A percentile compares a stretch with the other conserved stretches of the same genome.
Evolutionary conservation across 805 yeast genomes (phyloP).

Genomic region (Spathaspora gorwiae): DNA sequence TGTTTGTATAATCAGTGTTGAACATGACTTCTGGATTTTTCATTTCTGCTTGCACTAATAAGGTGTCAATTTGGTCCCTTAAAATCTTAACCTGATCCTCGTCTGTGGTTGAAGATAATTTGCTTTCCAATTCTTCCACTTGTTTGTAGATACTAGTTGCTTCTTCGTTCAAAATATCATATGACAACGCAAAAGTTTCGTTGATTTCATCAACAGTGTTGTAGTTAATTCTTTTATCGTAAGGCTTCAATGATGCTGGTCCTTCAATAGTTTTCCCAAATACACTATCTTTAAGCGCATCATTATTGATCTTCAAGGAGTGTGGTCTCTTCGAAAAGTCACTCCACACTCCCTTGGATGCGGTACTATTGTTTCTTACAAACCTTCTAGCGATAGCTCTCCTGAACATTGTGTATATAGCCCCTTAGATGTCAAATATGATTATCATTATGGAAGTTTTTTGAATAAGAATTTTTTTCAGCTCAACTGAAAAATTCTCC

Average conservation of each 20-base stretch:
- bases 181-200: slow-evolving; percentile 68
- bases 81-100: slow-evolving; percentile 7
- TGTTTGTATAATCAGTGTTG: slow-evolving; percentile 47
- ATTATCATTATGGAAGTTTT: too few species aligned
- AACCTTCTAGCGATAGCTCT: neutral
- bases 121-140: slow-evolving; percentile 30
- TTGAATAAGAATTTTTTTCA: neutral
- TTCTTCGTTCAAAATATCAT: slow-evolving; percentile 52
- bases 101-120: slow-evolving; percentile 18
- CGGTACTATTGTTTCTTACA: slow-evolving; percentile 1
- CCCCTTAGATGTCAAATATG: neutral
- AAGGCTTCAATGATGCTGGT: slow-evolving; percentile 48
- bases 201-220: slow-evolving; percentile 65
- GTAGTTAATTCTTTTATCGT: slow-evolving; percentile 47
- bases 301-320: slow-evolving; percentile 21
- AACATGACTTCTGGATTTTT: slow-evolving; percentile 82
- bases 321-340: slow-evolving; percentile 28
- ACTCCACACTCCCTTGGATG: slow-evolving; percentile 23
- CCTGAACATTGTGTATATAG: neutral
- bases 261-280: slow-evolving; percentile 33
- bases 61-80: slow-evolving; percentile 14
- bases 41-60: slow-evolving; percentile 59
- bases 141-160: slow-evolving; percentile 36
- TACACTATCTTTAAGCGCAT: slow-evolving; percentile 16
- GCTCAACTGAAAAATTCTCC: neutral